Evolutionary conservation across 345 rosid genomes (phyloP), one percentile per base, ranked within the genome.

Genomic region (Acer saccharum): DNA sequence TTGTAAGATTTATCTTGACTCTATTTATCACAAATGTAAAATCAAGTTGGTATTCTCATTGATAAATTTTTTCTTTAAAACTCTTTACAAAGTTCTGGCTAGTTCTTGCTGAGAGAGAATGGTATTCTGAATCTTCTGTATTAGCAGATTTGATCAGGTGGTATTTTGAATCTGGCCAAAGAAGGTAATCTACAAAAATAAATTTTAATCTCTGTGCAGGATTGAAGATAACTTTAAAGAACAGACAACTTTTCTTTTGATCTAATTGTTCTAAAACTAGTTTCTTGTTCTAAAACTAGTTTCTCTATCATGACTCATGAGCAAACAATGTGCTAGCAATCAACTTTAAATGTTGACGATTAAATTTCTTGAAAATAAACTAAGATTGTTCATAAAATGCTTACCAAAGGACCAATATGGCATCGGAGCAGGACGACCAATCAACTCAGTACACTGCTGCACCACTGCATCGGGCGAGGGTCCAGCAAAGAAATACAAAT

Each of bases 351-450:
- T 52, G n/a, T 13, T 16, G n/a, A 4, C 16, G 58, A 50, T 14
- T 12, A 11, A 50, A 50, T 50, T 13, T 50, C 55, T 11, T 12
- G 16, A 50, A 52, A 3, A 14, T 13, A 52, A 52, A 16, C 57
- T 52, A 52, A 46, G 39, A 46, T 8, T 52, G n/a, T 54, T 12
- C 1, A 20, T 7, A 60, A 20, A 60, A 60, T 3, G 27, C 27
- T 20, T 60, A 60, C 64, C 89, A 10, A 86, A 81, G 23, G 91
- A 88, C 91, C 91, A 88, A 76, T 88, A 88, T 0, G 91, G 91
- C 91, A 88, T 86, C 0, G 89, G 79, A 17, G 89, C 77, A 44
- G 88, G 88, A n/a, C 83, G 82, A 23, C 91, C 88, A 3, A 86
- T 86, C 17, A 88, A 76, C 75, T 72, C 80, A 0, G 91, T 88